Conservation (phyloP, 1,139 yeast species). For the Pichiaceae sp. region DNA sequence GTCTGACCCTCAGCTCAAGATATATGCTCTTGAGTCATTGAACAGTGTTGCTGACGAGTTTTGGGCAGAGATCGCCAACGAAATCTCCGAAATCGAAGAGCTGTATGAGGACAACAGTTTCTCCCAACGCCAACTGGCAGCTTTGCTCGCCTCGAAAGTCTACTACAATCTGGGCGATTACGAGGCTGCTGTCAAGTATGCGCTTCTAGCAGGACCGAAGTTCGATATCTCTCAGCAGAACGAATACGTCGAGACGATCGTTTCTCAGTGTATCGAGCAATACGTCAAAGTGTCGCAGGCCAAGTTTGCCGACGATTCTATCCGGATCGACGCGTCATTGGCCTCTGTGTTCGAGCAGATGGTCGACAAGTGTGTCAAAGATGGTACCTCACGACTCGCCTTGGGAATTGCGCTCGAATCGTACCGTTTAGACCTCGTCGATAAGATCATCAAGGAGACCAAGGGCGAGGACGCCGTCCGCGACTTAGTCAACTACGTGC, state of each 20-base stretch:
- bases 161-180: conserved; percentile 94
- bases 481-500: conserved; percentile 61
- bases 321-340: conserved; percentile 53
- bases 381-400: conserved; percentile 72
- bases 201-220: conserved; percentile 74
- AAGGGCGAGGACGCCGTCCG: conserved; percentile 41
- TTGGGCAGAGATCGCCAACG: conserved; percentile 97
- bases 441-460: conserved; percentile 38
- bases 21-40: conserved; percentile 77
- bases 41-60: conserved; percentile 80
- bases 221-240: conserved; percentile 67
- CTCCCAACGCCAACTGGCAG: conserved; percentile 69
- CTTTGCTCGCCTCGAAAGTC: conserved; percentile 86
- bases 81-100: conserved; percentile 78
- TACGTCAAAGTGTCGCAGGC: conserved; percentile 62
- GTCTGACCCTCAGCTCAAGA: conserved; percentile 66
- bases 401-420: conserved; percentile 89
- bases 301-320: conserved; percentile 34
- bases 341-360: conserved; percentile 71
- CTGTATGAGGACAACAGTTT: conserved; percentile 79
- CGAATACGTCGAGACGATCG: conserved; percentile 91
- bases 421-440: conserved; percentile 75
- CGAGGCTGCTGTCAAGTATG: conserved; percentile 82
- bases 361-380: conserved; percentile 69
- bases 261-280: conserved; percentile 82